Percentiles rank a stretch among this genome's conserved stretches.
Conservation (phyloP, 805 yeast genomes). For the Hanseniaspora guilliermondii region DNA sequence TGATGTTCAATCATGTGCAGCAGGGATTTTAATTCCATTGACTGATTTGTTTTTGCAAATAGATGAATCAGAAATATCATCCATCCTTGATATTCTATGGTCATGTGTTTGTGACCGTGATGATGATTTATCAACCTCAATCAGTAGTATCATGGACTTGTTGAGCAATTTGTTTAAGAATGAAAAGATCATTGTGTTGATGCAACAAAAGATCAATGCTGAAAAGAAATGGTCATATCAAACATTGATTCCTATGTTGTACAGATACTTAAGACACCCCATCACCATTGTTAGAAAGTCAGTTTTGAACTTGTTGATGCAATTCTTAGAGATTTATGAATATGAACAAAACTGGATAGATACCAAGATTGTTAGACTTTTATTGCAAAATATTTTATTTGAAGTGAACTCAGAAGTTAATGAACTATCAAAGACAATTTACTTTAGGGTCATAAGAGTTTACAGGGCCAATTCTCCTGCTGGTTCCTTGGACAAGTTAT, state of each 20-base stretch:
- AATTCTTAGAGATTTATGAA: slow-evolving; percentile 54
- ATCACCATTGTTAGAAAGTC: slow-evolving; percentile 83
- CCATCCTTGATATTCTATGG: slow-evolving; percentile 69
- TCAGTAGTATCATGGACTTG: slow-evolving; percentile 91
- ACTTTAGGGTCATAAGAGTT: slow-evolving; percentile 42
- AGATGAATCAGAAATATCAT: slow-evolving; percentile 36
- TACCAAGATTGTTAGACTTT: slow-evolving; percentile 55
- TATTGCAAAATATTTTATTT: slow-evolving; percentile 75
- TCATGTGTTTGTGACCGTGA: slow-evolving; percentile 67
- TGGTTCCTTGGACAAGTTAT: slow-evolving; percentile 31
- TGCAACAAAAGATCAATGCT: slow-evolving; percentile 37
- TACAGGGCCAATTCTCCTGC: slow-evolving; percentile 25
- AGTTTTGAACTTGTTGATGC: slow-evolving; percentile 64
- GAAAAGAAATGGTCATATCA: slow-evolving; percentile 56
- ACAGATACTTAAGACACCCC: slow-evolving; percentile 88
- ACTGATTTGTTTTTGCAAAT: slow-evolving; percentile 73
- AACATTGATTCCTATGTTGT: slow-evolving; percentile 73
- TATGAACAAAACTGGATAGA: slow-evolving; percentile 62
- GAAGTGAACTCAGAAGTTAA: slow-evolving; percentile 77
- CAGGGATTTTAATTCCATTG: slow-evolving; percentile 82
- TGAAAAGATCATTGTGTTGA: slow-evolving; percentile 57
- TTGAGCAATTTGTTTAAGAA: slow-evolving; percentile 78
- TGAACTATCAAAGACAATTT: slow-evolving; percentile 49
- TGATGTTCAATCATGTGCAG: slow-evolving; percentile 95
- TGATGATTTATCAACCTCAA: slow-evolving; percentile 88